These are phyloP conservation scores for Mortierella antarctica DNA, from an alignment of 192 early-diverging fungal species.

Conservation along the genomic window DNA sequence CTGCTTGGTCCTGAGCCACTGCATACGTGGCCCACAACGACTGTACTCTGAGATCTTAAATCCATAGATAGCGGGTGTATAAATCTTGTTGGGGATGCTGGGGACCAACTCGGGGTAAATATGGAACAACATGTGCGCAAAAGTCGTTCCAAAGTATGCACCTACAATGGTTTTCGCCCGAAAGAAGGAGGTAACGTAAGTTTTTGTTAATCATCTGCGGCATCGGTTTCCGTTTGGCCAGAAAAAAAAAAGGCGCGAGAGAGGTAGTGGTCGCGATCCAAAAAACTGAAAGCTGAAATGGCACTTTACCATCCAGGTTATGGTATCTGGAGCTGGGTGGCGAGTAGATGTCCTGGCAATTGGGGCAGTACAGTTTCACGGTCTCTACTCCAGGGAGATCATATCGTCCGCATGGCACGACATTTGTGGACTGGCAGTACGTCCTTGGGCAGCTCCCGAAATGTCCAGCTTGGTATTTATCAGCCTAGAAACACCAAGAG, in stretches of 20 bases:
- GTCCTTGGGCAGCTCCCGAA: slow-evolving; percentile 83
- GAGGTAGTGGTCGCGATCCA: neutral
- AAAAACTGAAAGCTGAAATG: neutral
- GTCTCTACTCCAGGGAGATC: slow-evolving; percentile 75
- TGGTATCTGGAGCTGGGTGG: slow-evolving; percentile 76
- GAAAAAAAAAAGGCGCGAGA: slow-evolving; percentile 37
- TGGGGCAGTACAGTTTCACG: slow-evolving; percentile 84
- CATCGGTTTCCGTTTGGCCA: neutral
- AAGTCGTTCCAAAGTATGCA: slow-evolving; percentile 96
- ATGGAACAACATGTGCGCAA: slow-evolving; percentile 92
- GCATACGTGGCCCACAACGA: slow-evolving; percentile 86
- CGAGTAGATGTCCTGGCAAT: slow-evolving; percentile 82
- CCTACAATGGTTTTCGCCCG: slow-evolving; percentile 58
- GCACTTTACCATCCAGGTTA: slow-evolving; percentile 70
- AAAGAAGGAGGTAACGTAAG: neutral
- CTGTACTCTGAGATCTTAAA: slow-evolving; percentile 86
- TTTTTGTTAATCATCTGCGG: neutral
- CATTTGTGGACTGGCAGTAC: slow-evolving; percentile 68
- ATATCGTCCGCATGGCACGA: slow-evolving; percentile 78
- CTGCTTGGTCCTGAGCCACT: slow-evolving; percentile 81
- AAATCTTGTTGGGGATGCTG: slow-evolving; percentile 64
- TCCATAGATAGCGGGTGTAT: slow-evolving; percentile 91
- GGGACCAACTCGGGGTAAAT: slow-evolving; percentile 84
- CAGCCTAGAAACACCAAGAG: slow-evolving; percentile 51
- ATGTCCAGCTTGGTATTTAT: slow-evolving; percentile 80